Evolutionary conservation across 2,329 filamentous ascomycete species (phyloP), one percentile per base, ranked within the genome.

Genomic region (Pseudogymnoascus sp.): DNA sequence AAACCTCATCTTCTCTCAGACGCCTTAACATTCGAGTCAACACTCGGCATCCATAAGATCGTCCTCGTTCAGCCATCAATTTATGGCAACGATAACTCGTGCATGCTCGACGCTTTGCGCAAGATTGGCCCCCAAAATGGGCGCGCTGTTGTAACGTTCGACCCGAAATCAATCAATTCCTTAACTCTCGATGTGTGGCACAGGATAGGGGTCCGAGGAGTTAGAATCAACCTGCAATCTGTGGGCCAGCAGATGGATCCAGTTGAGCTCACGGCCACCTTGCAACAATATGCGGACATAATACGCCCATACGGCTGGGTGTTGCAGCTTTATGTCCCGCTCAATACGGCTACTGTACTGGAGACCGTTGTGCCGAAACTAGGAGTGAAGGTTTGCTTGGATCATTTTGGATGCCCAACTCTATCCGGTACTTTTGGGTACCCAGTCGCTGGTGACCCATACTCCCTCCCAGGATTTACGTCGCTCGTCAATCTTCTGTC

Each of bases 1-100:
- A 70, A 71, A 2, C 68, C 77, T 11, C 79, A 84, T 68, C 81
- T 77, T 1, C 73, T 86, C 5, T 68, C 75, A 6, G 77, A 85
- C 34, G 83, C 83, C 18, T 72, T 80, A 34, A 65, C 70, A 2
- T 86, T 86, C 67, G 80, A 85, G 65, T 69, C 74, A 0, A 73
- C 75, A 1, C 71, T 86, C 12, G 80, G 80, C 2, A 78, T 86
- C 40, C 67, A 75, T 45, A 83, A 84, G 64, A 76, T 85, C 61
- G 83, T 87, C 23, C 75, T 87, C 21, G 80, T 84, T 2, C 85
- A 87, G 67, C 83, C 84, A 0, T 86, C 83, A 14, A 83, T 85
- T 61, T 87, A 87, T 70, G 83, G 81, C 23, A 75, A 77, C 62
- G 83, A 87, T 72, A 87, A 88, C 68, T 75, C 78, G 0, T 86